Evolutionary conservation across 257 asterid species (phyloP).

Genomic region (Nicotiana sylvestris): DNA sequence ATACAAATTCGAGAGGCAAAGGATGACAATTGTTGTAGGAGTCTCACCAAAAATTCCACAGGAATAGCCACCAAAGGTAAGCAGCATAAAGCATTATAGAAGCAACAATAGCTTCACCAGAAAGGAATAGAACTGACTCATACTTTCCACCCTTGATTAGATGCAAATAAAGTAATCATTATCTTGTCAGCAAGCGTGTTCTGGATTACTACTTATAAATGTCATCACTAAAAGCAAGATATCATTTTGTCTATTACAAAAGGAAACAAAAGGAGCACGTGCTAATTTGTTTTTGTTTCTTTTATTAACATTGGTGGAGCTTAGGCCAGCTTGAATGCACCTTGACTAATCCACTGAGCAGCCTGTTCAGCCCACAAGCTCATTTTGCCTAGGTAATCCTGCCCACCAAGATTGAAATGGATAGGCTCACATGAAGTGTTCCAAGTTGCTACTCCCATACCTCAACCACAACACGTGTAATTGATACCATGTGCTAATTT

Average conservation of each 20-base stretch:
- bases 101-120: not conserved
- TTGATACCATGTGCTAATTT: conserved; percentile 1
- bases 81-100: not conserved
- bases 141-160: not conserved
- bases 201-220: not conserved
- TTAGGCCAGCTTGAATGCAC: not conserved
- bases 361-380: not conserved
- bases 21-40: not conserved
- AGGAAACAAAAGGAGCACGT: not conserved
- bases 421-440: not conserved
- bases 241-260: too few species aligned
- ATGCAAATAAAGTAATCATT: not conserved
- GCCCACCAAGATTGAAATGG: not conserved
- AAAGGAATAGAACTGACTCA: not conserved
- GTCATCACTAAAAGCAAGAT: not conserved
- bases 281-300: not conserved
- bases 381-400: not conserved
- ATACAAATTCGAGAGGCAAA: not conserved
- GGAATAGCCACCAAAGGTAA: not conserved
- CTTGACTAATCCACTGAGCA: not conserved
- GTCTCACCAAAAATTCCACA: not conserved
- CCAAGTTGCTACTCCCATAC: conserved; percentile 2
- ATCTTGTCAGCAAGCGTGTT: not conserved
- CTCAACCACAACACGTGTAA: not conserved
- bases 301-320: not conserved